These are phyloP conservation scores for Drechslera avenae DNA, from an alignment of 2,329 filamentous ascomycete genomes.

Conservation along the genomic window DNA sequence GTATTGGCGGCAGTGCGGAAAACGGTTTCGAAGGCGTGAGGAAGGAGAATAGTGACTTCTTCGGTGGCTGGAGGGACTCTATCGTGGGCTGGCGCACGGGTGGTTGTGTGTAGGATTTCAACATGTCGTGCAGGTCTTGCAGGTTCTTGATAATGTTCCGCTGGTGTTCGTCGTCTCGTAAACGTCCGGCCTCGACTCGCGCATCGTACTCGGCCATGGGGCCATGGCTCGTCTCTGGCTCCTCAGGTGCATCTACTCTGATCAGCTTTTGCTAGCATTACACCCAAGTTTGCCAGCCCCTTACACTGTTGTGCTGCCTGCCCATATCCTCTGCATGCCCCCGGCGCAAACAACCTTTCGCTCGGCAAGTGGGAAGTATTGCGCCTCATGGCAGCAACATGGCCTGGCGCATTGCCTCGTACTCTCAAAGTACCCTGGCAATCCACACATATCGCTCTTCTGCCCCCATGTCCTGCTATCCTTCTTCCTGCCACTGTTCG, in stretches of 20 bases:
- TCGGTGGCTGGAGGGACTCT: conserved; percentile 66
- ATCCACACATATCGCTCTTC: conserved; percentile 36
- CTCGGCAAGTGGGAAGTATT: conserved; percentile 8
- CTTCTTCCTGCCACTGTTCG: conserved; percentile 8
- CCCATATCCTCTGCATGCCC: conserved; percentile 34
- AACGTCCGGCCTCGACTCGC: conserved; percentile 72
- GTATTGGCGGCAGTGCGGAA: conserved; percentile 59
- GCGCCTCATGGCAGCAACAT: conserved; percentile 7
- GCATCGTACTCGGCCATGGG: conserved; percentile 88
- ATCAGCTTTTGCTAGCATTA: conserved; percentile 13
- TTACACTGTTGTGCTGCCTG: conserved; percentile 35
- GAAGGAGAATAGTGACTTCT: conserved; percentile 63
- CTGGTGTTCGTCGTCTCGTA: conserved; percentile 91
- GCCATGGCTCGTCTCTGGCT: conserved; percentile 52
- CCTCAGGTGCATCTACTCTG: conserved; percentile 15
- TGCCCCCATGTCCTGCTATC: conserved; percentile 1
- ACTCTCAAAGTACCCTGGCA: conserved; percentile 26
- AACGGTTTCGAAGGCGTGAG: conserved; percentile 59
- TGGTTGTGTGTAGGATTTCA: conserved; percentile 74
- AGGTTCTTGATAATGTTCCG: conserved; percentile 86
- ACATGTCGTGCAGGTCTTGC: conserved; percentile 85
- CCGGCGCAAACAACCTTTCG: conserved; percentile 10
- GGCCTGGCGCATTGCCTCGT: conserved; percentile 12
- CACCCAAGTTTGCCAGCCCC: conserved; percentile 1
- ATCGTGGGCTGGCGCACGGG: conserved; percentile 77